Base-by-base conservation (phyloP, 345 rosid species). In the Viola odorata region DNA sequence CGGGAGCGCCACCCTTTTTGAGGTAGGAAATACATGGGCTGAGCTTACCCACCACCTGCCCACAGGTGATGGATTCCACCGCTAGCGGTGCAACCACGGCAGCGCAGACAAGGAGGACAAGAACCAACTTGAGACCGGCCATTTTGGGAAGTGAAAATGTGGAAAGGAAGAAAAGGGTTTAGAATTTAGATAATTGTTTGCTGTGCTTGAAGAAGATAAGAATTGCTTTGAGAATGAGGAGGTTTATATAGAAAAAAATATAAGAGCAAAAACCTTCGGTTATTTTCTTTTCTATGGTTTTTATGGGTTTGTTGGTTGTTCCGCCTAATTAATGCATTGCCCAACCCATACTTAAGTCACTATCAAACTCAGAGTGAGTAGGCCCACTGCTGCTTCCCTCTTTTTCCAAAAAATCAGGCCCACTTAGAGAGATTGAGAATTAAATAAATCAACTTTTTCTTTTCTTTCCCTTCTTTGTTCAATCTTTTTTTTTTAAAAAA, bases 31-130 rank as follows among this genome's bases (percentile, higher is more conserved):
- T 50, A 23, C 32, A 23, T 23, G 1, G 32, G 32, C 32, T 23
- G 32, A 86, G 1, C 12, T 0, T 2, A 44, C 4, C 4, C 0
- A 41, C 12, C 53, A 84, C 85, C 63, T 66, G 73, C n/a, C 68
- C 64, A 13, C 89, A 84, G 2, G 75, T 5, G 37, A 86, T 13
- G 15, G 80, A 69, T 23, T 75, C 79, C 39, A 58, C 14, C 13
- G 77, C 69, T 32, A 64, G 50, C 6, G 72, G 65, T 49, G 61
- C 56, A 44, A 47, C 59, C 70, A 69, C 53, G 69, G 67, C n/a
- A 60, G 65, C 41, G 75, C 67, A 58, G 13, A 63, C 39, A n/a
- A 65, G 50, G 42, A 54, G 37, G 42, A 45, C 60, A 8, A 63
- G 61, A 14, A 76, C 69, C 40, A 56, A 1, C 69, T 65, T 65